phyloP scores from a whole-genome alignment of 208 protist species.

The Herpetomonas samuelpessoai region DNA sequence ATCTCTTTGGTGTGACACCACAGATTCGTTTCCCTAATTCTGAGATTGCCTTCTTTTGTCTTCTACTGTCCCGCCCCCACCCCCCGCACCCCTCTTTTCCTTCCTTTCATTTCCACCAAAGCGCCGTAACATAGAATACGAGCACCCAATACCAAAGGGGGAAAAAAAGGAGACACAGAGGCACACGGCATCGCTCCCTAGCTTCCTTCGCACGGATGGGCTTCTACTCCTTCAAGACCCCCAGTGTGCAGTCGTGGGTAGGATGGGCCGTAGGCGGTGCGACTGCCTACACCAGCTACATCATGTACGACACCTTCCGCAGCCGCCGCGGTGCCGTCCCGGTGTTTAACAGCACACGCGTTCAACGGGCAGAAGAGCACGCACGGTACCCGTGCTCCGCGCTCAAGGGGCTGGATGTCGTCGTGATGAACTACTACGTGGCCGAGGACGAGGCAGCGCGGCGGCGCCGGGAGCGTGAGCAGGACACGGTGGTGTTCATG shows the following conservation, averaged over 20 bases:
- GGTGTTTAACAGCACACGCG: conserved; percentile 34
- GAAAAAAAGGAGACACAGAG: conserved; percentile 6
- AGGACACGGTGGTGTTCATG: conserved; percentile 6
- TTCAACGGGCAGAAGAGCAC: conserved; percentile 50
- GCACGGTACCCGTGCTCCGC: conserved; percentile 58
- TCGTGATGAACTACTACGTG: conserved; percentile 78
- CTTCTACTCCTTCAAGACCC: background rate
- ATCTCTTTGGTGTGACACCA: no score
- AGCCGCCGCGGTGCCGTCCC: conserved; percentile 30
- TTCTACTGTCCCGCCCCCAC: no score
- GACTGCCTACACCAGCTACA: conserved; percentile 10
- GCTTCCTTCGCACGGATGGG: background rate
- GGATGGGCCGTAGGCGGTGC: conserved; percentile 13
- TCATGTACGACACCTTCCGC: conserved; percentile 14
- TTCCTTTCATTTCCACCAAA: conserved; percentile 3
- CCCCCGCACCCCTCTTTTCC: no score
- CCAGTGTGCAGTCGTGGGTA: conserved; percentile 10
- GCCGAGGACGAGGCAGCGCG: conserved; percentile 1
- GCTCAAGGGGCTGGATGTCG: conserved; percentile 71
- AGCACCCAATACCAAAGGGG: background rate
- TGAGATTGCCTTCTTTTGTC: no score
- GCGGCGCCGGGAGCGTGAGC: background rate
- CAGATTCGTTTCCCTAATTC: background rate
- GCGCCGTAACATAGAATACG: background rate
- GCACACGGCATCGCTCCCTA: conserved; percentile 14